Conservation (phyloP, 257 asterid genomes). For the Solanum paucissectum region DNA sequence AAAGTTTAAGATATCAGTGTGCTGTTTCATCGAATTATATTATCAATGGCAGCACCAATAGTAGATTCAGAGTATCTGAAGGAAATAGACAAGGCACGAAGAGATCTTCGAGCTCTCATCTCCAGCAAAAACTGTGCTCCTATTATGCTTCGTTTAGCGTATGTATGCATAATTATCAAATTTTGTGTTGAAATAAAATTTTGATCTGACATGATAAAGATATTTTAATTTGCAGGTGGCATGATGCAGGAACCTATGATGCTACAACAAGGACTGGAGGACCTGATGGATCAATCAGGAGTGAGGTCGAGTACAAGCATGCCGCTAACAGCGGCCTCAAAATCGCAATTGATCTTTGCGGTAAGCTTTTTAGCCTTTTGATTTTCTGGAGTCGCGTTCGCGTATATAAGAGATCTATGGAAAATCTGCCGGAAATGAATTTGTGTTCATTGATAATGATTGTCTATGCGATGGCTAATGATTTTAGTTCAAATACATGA, state of each 20-base stretch:
- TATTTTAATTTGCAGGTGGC: conserved; percentile 59
- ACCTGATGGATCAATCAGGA: conserved; percentile 85
- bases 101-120: conserved; percentile 62
- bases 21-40: background rate
- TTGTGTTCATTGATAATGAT: background rate
- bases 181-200: background rate
- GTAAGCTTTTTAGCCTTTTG: conserved; percentile 18
- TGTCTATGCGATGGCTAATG: background rate
- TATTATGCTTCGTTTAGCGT: conserved; percentile 86
- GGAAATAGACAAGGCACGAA: conserved; percentile 49
- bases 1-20: background rate
- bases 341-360: conserved; percentile 66
- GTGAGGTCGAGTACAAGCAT: conserved; percentile 41
- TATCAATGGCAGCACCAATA: conserved; percentile 9
- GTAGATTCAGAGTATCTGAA: conserved; percentile 41
- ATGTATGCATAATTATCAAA: background rate
- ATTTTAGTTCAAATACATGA: background rate
- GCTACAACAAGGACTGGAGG: conserved; percentile 76
- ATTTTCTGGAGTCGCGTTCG: background rate
- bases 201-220: background rate
- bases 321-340: conserved; percentile 59
- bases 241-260: conserved; percentile 89
- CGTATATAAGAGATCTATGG: background rate
- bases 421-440: background rate
- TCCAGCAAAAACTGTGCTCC: conserved; percentile 67